Evolutionary conservation across 2,329 filamentous ascomycete species (phyloP), one percentile per base, ranked within the genome.

Genomic region (Alternaria sp.): DNA sequence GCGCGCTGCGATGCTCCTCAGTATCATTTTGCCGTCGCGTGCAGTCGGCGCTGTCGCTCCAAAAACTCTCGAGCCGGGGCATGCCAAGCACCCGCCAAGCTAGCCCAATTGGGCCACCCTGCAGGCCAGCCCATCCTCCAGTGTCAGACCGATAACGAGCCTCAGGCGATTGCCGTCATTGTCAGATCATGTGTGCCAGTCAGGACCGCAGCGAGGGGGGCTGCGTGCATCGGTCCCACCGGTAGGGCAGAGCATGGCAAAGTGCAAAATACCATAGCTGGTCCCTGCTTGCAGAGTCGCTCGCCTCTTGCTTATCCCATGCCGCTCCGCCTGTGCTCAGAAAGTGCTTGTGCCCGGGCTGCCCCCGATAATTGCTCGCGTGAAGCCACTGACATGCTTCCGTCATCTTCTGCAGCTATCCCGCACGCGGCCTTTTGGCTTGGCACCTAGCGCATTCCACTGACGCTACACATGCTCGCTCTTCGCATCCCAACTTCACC

Each of bases 1-100:
- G 71, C 80, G 81, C 67, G 80, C 73, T 56, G 76, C 73, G 46
- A 82, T 62, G 59, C 79, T 75, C 76, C 82, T 74, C 74, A 83
- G 66, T 67, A 83, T 83, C 82, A 83, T 84, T 57, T 56, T 65
- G 59, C 30, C 28, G 49, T 46, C 50, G 57, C 57, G 61, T 49
- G 43, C 49, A 54, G 45, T 59, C 51, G 21, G 56, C 45, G 17
- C 43, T 57, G 53, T n/a, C n/a, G 12, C 15, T 43, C 5, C 45
- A 57, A 54, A 56, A 65, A 65, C 17, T 65, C 55, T 65, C 59
- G 51, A 44, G 46, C 30, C 26, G 26, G 26, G 26, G 40, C 13
- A 52, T 26, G 55, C 59, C 59, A 64, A 64, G 62, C 17, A 9
- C 8, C n/a, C 6, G 13, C 8, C 10, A 6, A 36, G 50, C 59